These are phyloP conservation scores for Aplosporella prunicola DNA, from an alignment of 2,329 filamentous ascomycete genomes.

Conservation along the genomic window DNA sequence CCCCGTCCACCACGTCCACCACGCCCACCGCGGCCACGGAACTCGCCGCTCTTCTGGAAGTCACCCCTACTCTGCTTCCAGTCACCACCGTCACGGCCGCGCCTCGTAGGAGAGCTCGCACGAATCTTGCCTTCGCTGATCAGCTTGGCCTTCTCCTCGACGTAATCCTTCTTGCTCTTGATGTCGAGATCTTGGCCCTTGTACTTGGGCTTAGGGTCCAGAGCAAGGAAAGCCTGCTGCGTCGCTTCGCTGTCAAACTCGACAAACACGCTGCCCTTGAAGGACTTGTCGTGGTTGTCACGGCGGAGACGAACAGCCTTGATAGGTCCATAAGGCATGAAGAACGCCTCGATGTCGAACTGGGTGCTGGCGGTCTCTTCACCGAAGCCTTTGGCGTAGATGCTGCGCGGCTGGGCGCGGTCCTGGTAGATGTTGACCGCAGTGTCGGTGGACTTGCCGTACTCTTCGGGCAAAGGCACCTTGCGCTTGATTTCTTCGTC, in stretches of 20 bases:
- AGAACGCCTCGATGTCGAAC: conserved; percentile 90
- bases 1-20: conserved; percentile 1
- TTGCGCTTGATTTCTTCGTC: conserved; percentile 58
- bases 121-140: conserved; percentile 35
- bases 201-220: conserved; percentile 76
- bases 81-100: conserved; percentile 21
- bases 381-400: conserved; percentile 94
- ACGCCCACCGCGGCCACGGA: too few species aligned
- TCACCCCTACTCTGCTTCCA: conserved; percentile 18
- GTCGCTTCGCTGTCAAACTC: conserved; percentile 77
- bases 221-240: conserved; percentile 67
- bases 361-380: conserved; percentile 75
- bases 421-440: conserved; percentile 49
- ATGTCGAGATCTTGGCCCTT: conserved; percentile 69
- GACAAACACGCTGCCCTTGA: conserved; percentile 96
- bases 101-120: too few species aligned
- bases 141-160: conserved; percentile 40
- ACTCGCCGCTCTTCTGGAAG: conserved; percentile 27
- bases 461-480: conserved; percentile 41
- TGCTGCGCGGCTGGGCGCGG: conserved; percentile 60
- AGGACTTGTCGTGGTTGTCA: conserved; percentile 54
- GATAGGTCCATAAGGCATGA: conserved; percentile 67
- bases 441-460: conserved; percentile 47
- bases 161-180: conserved; percentile 83
- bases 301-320: conserved; percentile 83